Evolutionary conservation across 1,139 yeast genomes (phyloP), one percentile per base, ranked within the genome.

Genomic region (Pichia sp.): DNA sequence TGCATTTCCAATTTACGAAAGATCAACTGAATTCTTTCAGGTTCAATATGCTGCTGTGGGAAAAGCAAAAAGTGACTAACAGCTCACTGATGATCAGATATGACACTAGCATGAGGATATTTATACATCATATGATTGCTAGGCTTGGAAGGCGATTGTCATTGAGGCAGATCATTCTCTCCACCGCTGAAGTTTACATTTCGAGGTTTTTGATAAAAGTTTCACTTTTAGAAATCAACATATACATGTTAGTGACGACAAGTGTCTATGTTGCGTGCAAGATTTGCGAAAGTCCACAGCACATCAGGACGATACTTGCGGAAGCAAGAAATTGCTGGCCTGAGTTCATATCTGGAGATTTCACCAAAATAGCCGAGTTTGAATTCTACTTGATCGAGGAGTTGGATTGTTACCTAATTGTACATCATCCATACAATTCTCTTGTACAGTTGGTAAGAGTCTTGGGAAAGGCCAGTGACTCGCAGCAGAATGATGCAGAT

Each of bases 311-410:
- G 1, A 78, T 93, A 14, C 81, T 89, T 27, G 78, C 84, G 33
- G 98, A 93, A 66, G 95, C 98, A 2, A 75, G 97, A 51, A 86
- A 86, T 48, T 71, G 90, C 50, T 93, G 99, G 98, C 97, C 98
- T 0, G 97, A 92, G 65, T 90, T 84, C 66, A 85, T 93, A 38
- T 95, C 97, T 0, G 91, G 88, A 55, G 99, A 93, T 67, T 82
- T 92, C 27, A 86, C 96, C 43, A 89, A 88, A 65, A 76, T 93
- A n/a, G 97, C 98, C 0, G 99, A 93, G 67, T 89, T 95, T 72
- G 99, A 93, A 71, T 93, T 93, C 68, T 93, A 93, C 67, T 70
- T 93, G 51, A 85, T 93, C 42, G 97, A 91, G 66, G 98, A 92
- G 68, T 77, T 93, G 73, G 90, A 89, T 57, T 81, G 91, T 61